Evolutionary conservation across 176 grass and related monocot genomes (phyloP), one percentile per base, ranked within the genome.

Genomic region (Panicum miliaceum): DNA sequence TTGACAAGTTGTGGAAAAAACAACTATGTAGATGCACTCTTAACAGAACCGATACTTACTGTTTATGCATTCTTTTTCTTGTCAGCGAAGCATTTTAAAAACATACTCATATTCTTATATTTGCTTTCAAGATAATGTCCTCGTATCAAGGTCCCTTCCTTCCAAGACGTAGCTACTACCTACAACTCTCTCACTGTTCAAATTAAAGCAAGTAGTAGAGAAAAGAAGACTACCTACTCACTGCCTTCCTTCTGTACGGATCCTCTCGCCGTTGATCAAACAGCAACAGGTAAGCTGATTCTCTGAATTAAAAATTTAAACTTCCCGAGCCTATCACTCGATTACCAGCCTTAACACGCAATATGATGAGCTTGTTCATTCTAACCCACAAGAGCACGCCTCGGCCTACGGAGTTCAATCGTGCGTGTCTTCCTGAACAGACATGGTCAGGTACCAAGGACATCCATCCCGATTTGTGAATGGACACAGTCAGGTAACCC

Each of bases 161-260:
- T 88, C 7, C 42, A 63, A 83, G 8, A 63, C n/a, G 29, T 68
- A 82, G 25, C 64, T n/a, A 71, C 69, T 59, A 68, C 86, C 79
- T 77, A 53, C 69, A 81, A 47, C 6, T 42, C 71, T n/a, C 19
- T 42, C 71, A 29, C 19, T 46, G 29, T 38, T 59, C 57, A 53
- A 35, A 64, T 45, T 45, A 8, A 35, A 64, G 25, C 52, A 9
- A 66, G 43, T 32, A 50, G 50, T 61, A n/a, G 27, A 27, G 54
- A 67, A 81, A 50, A 76, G 10, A 51, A 62, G 29, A 32, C 79
- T 61, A 70, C 86, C 71, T 76, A 82, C 61, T 57, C 58, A 15
- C 57, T 47, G 8, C 20, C 11, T 60, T 58, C 82, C 71, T 25
- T 48, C 50, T 16, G 27, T 37, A 75, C 37, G 57, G 62, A 47